Evolutionary conservation across 805 yeast genomes (phyloP).

Genomic region (Teunomyces panamensis): DNA sequence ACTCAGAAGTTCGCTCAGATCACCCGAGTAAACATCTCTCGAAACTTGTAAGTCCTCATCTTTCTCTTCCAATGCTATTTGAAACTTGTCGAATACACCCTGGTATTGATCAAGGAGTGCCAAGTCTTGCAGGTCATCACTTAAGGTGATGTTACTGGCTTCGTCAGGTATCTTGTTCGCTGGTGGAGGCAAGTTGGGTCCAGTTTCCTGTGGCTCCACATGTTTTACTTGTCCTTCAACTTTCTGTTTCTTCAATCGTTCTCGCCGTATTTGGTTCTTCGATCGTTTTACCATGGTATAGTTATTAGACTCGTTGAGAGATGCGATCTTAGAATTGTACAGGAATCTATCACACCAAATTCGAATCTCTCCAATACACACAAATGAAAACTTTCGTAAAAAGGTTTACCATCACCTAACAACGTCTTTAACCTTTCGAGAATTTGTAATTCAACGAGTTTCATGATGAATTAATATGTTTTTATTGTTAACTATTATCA

Average conservation of each 20-base stretch:
- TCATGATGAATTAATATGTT: too few species aligned
- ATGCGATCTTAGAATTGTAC: not conserved
- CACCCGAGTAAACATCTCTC: conserved; percentile 19
- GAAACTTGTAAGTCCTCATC: conserved; percentile 2
- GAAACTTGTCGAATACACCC: conserved; percentile 18
- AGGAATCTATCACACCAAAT: not conserved
- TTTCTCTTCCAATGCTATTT: not conserved
- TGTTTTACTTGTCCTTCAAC: not conserved
- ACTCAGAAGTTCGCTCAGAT: conserved; percentile 11
- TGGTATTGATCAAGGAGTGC: conserved; percentile 18
- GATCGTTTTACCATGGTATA: conserved; percentile 26
- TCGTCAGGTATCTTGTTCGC: too few species aligned
- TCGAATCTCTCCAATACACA: not conserved
- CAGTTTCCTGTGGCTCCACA: not conserved
- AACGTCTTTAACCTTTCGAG: too few species aligned
- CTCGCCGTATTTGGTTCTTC: conserved; percentile 55
- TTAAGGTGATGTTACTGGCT: not conserved
- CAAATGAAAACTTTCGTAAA: not conserved
- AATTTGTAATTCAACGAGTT: too few species aligned
- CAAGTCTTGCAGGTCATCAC: not conserved
- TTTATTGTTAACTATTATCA: too few species aligned
- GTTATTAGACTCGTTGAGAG: not conserved
- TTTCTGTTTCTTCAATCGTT: conserved; percentile 11
- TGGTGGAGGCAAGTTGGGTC: too few species aligned
- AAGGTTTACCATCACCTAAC: too few species aligned